Evolutionary conservation across 2,329 filamentous ascomycete species (phyloP), one percentile per base, ranked within the genome.

Genomic region (Neofusicoccum sp.): DNA sequence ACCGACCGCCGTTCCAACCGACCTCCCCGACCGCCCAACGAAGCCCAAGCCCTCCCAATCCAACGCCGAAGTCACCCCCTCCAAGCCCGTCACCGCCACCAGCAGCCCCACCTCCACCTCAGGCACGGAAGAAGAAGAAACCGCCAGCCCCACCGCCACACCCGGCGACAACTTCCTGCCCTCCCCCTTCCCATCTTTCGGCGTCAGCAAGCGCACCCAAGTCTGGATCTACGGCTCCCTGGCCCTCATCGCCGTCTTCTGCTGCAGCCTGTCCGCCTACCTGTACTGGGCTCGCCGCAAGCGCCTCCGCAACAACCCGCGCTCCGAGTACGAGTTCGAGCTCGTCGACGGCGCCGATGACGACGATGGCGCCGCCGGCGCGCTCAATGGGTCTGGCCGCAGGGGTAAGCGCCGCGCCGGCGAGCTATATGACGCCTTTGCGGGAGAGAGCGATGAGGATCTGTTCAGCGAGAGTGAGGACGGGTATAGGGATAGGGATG

Each of bases 391-490:
- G 33, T 66, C 68, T 16, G 70, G 71, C 20, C 65, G 70, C 74
- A 75, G 62, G 75, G 80, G 78, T 16, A 79, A 80, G 61, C 81
- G 84, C 65, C 80, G 91, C 20, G 95, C 91, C 2, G 92, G 93
- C 30, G 93, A 98, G 78, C 79, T 99, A 45, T 99, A 99, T 73
- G 95, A 99, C 79, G 95, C 95, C 4, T 99, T 99, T 81, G 95
- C 95, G 0, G 93, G 91, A 14, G 93, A 92, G 57, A 93, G 93
- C 61, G 93, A 95, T 61, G 89, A 91, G 60, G 87, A 89, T 62
- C 69, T 85, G 41, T 78, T 85, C 62, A 76, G 75, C 34, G 76
- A 77, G 38, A 71, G 71, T 53, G 77, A 77, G 16, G 76, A 71
- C 33, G 61, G 43, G 26, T 51, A 62, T 16, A 48, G 48, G 28